A percentile compares a stretch with the other conserved stretches of the same genome.
phyloP scores from a whole-genome alignment of 257 asterid species.

The Solanum rostratum region DNA sequence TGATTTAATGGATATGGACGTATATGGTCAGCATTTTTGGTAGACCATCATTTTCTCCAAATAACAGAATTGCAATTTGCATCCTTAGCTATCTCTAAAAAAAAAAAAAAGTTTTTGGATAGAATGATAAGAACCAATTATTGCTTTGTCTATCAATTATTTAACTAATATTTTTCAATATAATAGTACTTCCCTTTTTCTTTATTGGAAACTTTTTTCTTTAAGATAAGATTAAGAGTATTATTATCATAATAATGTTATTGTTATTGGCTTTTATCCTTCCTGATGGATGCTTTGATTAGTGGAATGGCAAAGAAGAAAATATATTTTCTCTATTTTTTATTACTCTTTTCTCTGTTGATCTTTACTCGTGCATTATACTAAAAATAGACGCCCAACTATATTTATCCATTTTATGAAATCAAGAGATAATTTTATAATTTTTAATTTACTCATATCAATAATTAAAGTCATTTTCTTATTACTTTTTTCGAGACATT shows the following conservation, averaged over 20 bases:
- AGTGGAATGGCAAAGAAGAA: background rate
- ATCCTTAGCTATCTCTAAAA: background rate
- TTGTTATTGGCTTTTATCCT: background rate
- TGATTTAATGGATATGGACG: background rate
- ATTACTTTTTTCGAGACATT: too few species aligned
- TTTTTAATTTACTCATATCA: too few species aligned
- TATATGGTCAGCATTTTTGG: background rate
- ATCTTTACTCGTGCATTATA: too few species aligned
- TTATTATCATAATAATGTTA: background rate
- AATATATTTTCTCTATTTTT: background rate
- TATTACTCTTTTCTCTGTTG: too few species aligned
- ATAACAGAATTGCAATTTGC: background rate
- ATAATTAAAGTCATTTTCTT: too few species aligned
- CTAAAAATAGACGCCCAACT: too few species aligned
- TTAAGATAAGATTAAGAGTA: background rate
- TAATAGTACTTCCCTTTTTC: too few species aligned
- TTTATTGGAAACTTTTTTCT: background rate
- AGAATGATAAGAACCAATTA: conserved; percentile 1
- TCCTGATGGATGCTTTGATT: background rate
- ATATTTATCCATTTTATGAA: too few species aligned
- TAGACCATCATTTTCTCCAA: background rate
- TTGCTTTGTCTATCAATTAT: background rate
- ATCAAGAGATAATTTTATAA: too few species aligned
- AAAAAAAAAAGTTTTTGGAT: background rate
- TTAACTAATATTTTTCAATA: background rate